Evolutionary conservation across 768 basidiomycete species (phyloP).

Genomic region (Rhodocollybia butyracea): DNA sequence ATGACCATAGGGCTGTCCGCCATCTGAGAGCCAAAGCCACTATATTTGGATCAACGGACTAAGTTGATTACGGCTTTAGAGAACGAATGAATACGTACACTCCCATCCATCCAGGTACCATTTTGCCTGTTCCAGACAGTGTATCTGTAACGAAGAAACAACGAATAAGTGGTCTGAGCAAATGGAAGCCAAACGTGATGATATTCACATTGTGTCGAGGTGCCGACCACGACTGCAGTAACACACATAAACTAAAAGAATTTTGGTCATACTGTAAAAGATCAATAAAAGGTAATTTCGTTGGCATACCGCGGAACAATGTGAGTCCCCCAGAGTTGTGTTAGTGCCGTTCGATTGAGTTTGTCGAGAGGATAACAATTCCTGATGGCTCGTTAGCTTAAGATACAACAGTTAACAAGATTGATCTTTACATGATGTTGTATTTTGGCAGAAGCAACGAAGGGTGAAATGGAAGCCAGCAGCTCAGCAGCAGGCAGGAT

Average conservation of each 20-base stretch:
- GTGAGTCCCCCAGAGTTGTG: too few species aligned
- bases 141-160: conserved; percentile 29
- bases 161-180: not conserved
- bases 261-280: too few species aligned
- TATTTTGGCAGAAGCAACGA: too few species aligned
- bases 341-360: too few species aligned
- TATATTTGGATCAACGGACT: conserved; percentile 18
- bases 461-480: too few species aligned
- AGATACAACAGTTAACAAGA: too few species aligned
- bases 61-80: not conserved
- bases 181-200: not conserved
- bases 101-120: conserved; percentile 54
- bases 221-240: conserved; percentile 41
- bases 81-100: conserved; percentile 34
- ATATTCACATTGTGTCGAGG: conserved; percentile 23
- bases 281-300: too few species aligned
- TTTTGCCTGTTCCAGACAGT: conserved; percentile 42
- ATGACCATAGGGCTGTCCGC: conserved; percentile 64
- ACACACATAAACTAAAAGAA: conserved; percentile 36
- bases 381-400: too few species aligned
- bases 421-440: too few species aligned
- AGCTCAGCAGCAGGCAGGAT: too few species aligned
- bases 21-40: conserved; percentile 60
- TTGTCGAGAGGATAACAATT: too few species aligned
- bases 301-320: too few species aligned